Conservation (phyloP, 2,329 filamentous ascomycete genomes). For the Alternaria sp. region DNA sequence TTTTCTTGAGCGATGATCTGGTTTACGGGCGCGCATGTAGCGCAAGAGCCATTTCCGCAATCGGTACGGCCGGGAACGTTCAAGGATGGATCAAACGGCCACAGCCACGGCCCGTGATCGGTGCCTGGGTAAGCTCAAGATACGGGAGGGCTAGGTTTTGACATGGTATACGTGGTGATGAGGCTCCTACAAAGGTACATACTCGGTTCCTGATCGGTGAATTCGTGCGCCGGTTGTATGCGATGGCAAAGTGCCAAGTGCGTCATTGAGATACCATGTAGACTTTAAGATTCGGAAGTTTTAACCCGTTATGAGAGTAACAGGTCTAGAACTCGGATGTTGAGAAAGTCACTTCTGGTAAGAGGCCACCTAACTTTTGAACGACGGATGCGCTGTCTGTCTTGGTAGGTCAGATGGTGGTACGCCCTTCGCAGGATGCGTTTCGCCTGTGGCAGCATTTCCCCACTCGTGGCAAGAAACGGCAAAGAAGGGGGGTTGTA, state of each 20-base stretch:
- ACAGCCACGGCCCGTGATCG: slow-evolving; percentile 32
- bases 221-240: slow-evolving; percentile 8
- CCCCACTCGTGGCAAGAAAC: neutral
- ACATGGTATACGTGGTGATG: slow-evolving; percentile 1
- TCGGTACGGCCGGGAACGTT: slow-evolving; percentile 22
- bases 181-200: neutral
- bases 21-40: neutral
- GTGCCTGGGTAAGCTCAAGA: slow-evolving; percentile 10
- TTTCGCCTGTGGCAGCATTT: neutral
- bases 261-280: neutral
- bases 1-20: neutral
- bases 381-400: neutral
- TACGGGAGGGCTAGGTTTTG: neutral
- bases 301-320: neutral
- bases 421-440: neutral
- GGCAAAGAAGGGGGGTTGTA: neutral
- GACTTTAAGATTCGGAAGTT: neutral
- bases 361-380: neutral
- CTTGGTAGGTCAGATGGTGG: neutral
- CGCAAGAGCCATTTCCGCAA: slow-evolving; percentile 13
- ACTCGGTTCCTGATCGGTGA: slow-evolving; percentile 12
- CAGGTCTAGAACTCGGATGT: neutral
- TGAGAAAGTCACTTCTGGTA: slow-evolving; percentile 3
- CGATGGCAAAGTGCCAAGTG: neutral
- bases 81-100: slow-evolving; percentile 23